Percentiles rank a stretch among this genome's conserved stretches.
Conservation (phyloP, 495 filamentous ascomycete genomes). For the Podospora conica region DNA sequence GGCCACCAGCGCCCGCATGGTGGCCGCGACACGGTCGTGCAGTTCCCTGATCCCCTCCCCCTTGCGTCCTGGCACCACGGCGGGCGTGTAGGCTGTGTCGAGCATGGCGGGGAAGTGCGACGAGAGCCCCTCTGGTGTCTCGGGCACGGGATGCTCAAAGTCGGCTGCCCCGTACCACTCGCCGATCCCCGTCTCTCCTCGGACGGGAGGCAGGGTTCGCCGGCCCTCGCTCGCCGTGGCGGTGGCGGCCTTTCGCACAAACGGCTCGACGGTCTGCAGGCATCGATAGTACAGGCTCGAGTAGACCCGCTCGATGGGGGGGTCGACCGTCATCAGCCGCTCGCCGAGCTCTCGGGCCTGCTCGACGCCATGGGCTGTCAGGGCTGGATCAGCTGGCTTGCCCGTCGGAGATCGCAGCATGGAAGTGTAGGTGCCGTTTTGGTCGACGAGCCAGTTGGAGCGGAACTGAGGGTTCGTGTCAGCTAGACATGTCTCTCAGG, state of each 20-base stretch:
- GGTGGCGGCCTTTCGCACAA: slow-evolving; percentile 48
- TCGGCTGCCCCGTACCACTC: slow-evolving; percentile 84
- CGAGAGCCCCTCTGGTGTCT: slow-evolving; percentile 50
- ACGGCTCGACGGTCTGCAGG: slow-evolving; percentile 76
- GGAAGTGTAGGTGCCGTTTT: slow-evolving; percentile 66
- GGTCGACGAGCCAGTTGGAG: slow-evolving; percentile 78
- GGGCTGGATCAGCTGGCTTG: slow-evolving; percentile 77
- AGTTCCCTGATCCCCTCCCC: slow-evolving; percentile 76
- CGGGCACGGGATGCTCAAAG: slow-evolving; percentile 80
- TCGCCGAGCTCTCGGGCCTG: slow-evolving; percentile 75
- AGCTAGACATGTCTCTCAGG: not conserved
- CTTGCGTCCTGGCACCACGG: slow-evolving; percentile 55
- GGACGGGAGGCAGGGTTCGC: slow-evolving; percentile 33
- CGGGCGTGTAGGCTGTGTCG: slow-evolving; percentile 48
- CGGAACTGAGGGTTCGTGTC: slow-evolving; percentile 59
- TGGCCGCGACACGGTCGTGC: slow-evolving; percentile 70
- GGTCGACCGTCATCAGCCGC: slow-evolving; percentile 53
- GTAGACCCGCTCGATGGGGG: slow-evolving; percentile 71
- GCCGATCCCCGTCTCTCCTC: slow-evolving; percentile 69
- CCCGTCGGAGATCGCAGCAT: slow-evolving; percentile 73
- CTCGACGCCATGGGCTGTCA: slow-evolving; percentile 76
- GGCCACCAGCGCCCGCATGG: slow-evolving; percentile 63
- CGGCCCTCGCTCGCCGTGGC: not conserved
- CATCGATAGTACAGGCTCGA: slow-evolving; percentile 87
- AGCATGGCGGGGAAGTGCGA: slow-evolving; percentile 58